Base-by-base conservation (phyloP, 106 monocot genomes). In the Hemerocallis citrina region DNA sequence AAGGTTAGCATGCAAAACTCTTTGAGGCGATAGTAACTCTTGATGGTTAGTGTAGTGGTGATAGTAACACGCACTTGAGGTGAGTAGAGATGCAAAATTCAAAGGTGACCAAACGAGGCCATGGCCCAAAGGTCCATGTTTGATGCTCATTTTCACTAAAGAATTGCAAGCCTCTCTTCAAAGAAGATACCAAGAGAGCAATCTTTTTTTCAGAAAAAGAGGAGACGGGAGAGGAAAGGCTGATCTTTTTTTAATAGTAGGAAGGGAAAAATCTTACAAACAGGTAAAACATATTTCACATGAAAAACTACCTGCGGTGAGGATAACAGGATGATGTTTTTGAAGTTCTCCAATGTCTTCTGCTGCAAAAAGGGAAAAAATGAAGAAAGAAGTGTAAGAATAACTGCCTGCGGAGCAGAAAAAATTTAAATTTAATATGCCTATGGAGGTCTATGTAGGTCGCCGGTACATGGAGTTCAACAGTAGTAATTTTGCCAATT, bases 291-390 rank as follows among this genome's bases (percentile, higher is more conserved):
- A 56, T 33, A 35, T 7, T 17, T 9, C 0, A 35, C 36, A 35
- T 22, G n/a, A n/a, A 35, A 24, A 20, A 56, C 62, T 77, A 96
- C 90, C 90, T 96, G 90, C 5, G 90, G 96, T 35, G 96, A 96
- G 1, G 96, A 90, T 68, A 96, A 62, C 3, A 91, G 77, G 14
- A 96, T 72, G 61, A 96, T 91, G 69, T 96, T 96, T 64, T 84
- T 84, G 61, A 96, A 96, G 44, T 84, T 71, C 74, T 96, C 90
- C 74, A 96, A 59, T 12, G 96, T 87, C 51, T 91, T 87, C 68
- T 74, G 79, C 96, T 96, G 90, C 44, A 84, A 74, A 65, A 74
- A 27, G 52, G 35, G 68, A 59, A 61, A 49, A 34, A 65, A n/a
- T n/a, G n/a, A n/a, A n/a, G n/a, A n/a, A n/a, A 65, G 33, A 52